Conservation (phyloP, 2,329 filamentous ascomycete species). For the Catunica adiposa region DNA sequence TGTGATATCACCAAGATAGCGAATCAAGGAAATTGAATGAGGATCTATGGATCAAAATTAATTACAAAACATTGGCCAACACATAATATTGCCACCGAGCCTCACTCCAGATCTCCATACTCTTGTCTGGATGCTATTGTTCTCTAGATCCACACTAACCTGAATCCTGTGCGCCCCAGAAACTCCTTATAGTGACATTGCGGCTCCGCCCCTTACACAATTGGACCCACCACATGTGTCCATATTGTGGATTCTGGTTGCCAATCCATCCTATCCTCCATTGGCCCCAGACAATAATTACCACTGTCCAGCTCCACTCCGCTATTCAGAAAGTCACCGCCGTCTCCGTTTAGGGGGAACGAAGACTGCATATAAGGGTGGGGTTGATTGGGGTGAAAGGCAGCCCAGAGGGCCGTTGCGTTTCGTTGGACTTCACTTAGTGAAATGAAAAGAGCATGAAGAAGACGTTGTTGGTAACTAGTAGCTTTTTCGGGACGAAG, state of each 20-base stretch:
- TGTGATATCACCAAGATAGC: too few species aligned
- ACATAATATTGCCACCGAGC: not conserved
- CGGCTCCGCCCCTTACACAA: not conserved
- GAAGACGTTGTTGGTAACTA: not conserved
- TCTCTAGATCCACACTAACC: not conserved
- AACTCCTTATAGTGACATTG: not conserved
- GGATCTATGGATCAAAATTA: not conserved
- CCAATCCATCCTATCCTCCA: conserved; percentile 18
- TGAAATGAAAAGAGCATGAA: not conserved
- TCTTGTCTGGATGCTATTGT: not conserved
- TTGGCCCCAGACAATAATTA: not conserved
- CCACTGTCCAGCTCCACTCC: not conserved
- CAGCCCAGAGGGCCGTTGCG: not conserved
- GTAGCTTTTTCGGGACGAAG: not conserved
- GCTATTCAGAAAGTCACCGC: not conserved
- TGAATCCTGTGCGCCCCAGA: too few species aligned
- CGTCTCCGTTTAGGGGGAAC: not conserved
- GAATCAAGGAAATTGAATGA: not conserved
- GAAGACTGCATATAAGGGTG: not conserved
- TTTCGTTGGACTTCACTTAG: not conserved
- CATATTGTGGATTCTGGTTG: conserved; percentile 17
- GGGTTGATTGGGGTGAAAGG: not conserved
- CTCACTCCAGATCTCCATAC: too few species aligned
- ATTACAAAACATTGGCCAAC: not conserved
- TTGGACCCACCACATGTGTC: conserved; percentile 12